Percentiles rank a stretch among this genome's conserved stretches.
Conservation (phyloP, 192 early-diverging fungal species). For the Coemansia pectinata region DNA sequence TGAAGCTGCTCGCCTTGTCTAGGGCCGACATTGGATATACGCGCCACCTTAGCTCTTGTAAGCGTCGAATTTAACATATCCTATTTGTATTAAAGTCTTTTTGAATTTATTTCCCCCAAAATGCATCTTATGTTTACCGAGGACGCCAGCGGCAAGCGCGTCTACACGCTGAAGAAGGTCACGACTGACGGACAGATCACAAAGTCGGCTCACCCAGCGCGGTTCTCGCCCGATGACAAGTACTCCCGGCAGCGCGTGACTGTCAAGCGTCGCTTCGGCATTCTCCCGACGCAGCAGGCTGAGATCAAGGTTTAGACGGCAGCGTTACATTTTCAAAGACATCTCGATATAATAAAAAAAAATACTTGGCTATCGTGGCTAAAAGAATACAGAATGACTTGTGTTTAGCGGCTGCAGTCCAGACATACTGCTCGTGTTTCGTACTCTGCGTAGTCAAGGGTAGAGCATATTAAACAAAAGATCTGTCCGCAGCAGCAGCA, state of each 20-base stretch:
- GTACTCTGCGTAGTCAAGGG: constrained; percentile 41
- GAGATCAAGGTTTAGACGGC: constrained; percentile 36
- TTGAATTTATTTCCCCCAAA: constrained; percentile 5
- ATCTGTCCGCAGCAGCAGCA: constrained; percentile 37
- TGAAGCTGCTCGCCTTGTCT: neutral
- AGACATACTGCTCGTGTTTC: constrained; percentile 50
- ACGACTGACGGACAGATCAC: constrained; percentile 77
- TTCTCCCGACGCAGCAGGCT: constrained; percentile 73
- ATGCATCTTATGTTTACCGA: constrained; percentile 96
- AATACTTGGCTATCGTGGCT: neutral
- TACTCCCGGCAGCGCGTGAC: constrained; percentile 97
- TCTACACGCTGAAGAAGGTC: constrained; percentile 97
- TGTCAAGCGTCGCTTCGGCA: constrained; percentile 91
- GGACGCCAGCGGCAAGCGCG: constrained; percentile 78
- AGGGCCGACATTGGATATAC: neutral
- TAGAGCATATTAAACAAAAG: constrained; percentile 48
- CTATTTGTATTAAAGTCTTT: neutral
- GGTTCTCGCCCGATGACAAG: constrained; percentile 99
- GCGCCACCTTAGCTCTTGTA: neutral
- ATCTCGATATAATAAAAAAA: neutral
- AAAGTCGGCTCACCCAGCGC: constrained; percentile 97
- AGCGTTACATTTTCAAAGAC: neutral
- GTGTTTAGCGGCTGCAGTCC: constrained; percentile 35
- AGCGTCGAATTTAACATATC: neutral
- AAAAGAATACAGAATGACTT: neutral